phyloP scores from a whole-genome alignment of 768 basidiomycete species.

The Boletus reticuloceps region DNA sequence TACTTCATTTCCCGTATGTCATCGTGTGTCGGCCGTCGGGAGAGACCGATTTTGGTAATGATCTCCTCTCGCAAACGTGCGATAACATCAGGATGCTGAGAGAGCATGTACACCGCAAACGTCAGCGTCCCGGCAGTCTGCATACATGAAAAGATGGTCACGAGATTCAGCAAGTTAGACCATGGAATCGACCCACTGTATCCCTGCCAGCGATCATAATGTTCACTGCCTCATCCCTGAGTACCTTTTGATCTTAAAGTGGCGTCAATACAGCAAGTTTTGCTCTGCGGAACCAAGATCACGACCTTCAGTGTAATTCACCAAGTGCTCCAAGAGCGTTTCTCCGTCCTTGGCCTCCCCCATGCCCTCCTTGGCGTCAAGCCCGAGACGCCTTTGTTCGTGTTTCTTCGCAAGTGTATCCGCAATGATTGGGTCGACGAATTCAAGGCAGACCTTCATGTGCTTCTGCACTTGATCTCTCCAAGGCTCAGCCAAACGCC shows the following conservation, averaged over 20 bases:
- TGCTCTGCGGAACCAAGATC: background rate
- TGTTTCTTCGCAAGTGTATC: constrained; percentile 39
- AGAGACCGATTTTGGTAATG: constrained; percentile 46
- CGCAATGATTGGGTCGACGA: constrained; percentile 49
- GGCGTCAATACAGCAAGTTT: background rate
- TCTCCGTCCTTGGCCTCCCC: constrained; percentile 34
- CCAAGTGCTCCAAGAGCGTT: constrained; percentile 50
- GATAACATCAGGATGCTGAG: constrained; percentile 49
- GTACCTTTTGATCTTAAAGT: constrained; percentile 18
- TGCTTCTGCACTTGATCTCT: constrained; percentile 36
- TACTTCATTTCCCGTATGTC: constrained; percentile 64
- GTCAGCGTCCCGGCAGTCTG: constrained; percentile 36
- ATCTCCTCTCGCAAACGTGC: constrained; percentile 56
- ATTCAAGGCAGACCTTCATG: constrained; percentile 42
- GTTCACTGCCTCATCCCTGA: constrained; percentile 29
- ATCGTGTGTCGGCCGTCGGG: constrained; percentile 48
- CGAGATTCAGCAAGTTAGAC: constrained; percentile 20
- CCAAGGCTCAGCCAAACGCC: constrained; percentile 47
- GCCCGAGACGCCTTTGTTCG: constrained; percentile 9
- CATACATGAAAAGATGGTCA: background rate
- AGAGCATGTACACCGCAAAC: constrained; percentile 42
- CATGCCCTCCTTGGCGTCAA: background rate
- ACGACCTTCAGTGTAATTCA: constrained; percentile 52
- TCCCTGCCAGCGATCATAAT: constrained; percentile 39
- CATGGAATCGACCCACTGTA: constrained; percentile 34